phyloP scores from a whole-genome alignment of 2,329 filamentous ascomycete genomes.

The Fusarium sp. region DNA sequence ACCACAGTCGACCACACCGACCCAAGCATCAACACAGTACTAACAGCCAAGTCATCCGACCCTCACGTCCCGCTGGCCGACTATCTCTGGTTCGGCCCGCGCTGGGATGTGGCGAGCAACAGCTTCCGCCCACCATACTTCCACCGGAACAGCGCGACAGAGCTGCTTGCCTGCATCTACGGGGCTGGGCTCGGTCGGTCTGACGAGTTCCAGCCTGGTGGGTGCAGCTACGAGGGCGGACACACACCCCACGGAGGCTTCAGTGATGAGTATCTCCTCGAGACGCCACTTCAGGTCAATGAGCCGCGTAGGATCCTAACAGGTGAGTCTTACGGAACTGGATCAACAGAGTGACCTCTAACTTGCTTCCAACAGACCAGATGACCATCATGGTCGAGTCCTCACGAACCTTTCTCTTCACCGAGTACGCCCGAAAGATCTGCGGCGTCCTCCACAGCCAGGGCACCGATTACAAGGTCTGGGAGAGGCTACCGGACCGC shows the following conservation, averaged over 20 bases:
- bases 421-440: slow-evolving; percentile 13
- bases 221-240: slow-evolving; percentile 16
- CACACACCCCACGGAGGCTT: slow-evolving; percentile 22
- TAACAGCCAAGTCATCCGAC: slow-evolving; percentile 15
- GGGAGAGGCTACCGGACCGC: slow-evolving; percentile 18
- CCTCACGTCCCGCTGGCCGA: slow-evolving; percentile 6
- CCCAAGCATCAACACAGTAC: slow-evolving; percentile 6
- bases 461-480: slow-evolving; percentile 11
- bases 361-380: slow-evolving; percentile 6
- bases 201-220: slow-evolving; percentile 11
- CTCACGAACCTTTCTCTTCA: slow-evolving; percentile 14
- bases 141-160: slow-evolving; percentile 2
- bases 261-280: slow-evolving; percentile 10
- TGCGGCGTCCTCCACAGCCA: slow-evolving; percentile 18
- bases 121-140: slow-evolving; percentile 9
- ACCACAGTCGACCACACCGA: slow-evolving; percentile 22
- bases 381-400: slow-evolving; percentile 30
- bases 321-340: background rate
- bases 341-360: background rate
- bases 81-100: slow-evolving; percentile 5
- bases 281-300: slow-evolving; percentile 8
- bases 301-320: slow-evolving; percentile 12
- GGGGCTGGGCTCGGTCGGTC: slow-evolving; percentile 6
- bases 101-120: slow-evolving; percentile 14
- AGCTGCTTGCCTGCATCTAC: slow-evolving; percentile 15